Evolutionary conservation across 202 grass and related monocot species (phyloP).

Genomic region (Digitaria exilis): DNA sequence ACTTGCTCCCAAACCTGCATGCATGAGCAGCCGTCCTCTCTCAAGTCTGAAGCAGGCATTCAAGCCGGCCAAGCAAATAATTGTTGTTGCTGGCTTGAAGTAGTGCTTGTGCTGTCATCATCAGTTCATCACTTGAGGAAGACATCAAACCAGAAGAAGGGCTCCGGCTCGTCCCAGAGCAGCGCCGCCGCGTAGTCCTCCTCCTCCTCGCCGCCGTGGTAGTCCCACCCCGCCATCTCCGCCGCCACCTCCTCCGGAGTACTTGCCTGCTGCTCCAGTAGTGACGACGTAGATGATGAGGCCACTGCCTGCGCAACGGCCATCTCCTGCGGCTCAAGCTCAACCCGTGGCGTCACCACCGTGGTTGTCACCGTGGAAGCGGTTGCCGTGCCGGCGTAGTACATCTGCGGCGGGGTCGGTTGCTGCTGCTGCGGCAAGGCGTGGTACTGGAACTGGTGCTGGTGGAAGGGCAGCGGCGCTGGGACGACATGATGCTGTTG

Average conservation of each 20-base stretch:
- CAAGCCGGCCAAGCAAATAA: neutral
- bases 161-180: constrained; percentile 77
- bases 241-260: constrained; percentile 11
- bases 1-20: constrained; percentile 34
- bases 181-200: constrained; percentile 66
- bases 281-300: constrained; percentile 30
- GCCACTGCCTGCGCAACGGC: constrained; percentile 18
- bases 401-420: neutral
- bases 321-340: constrained; percentile 25
- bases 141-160: constrained; percentile 71
- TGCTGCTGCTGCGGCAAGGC: neutral
- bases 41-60: neutral
- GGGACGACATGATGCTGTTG: constrained; percentile 13
- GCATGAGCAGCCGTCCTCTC: neutral
- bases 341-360: constrained; percentile 22
- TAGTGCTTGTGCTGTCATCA: neutral
- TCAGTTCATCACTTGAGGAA: constrained; percentile 62
- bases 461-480: constrained; percentile 2
- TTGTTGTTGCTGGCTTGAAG: neutral
- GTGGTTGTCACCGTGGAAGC: constrained; percentile 43
- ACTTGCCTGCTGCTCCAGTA: neutral
- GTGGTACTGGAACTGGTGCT: constrained; percentile 29
- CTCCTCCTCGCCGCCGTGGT: constrained; percentile 36
- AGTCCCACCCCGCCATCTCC: constrained; percentile 45
- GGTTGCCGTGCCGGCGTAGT: constrained; percentile 32